These are phyloP conservation scores for Cytospora piceae DNA, from an alignment of 2,329 filamentous ascomycete species.

Conservation along the genomic window DNA sequence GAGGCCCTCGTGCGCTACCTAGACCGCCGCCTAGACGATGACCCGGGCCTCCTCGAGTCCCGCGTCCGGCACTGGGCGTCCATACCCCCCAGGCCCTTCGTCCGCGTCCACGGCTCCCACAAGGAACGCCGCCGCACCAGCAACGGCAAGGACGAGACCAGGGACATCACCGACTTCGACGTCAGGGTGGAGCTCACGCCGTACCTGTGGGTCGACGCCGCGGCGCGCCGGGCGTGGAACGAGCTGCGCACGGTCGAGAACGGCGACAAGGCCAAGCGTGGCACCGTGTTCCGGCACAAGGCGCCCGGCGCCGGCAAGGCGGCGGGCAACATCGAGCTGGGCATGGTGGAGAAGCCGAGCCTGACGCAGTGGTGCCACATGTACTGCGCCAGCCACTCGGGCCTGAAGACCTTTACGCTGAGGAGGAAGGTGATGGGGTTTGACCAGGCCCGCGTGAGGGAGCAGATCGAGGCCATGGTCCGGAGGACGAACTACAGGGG, in stretches of 20 bases:
- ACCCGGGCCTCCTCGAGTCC: slow-evolving; percentile 47
- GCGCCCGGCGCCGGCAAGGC: slow-evolving; percentile 52
- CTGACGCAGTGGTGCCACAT: slow-evolving; percentile 69
- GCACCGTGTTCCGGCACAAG: slow-evolving; percentile 59
- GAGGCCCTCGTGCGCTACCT: slow-evolving; percentile 42
- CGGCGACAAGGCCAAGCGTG: slow-evolving; percentile 65
- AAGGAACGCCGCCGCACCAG: slow-evolving; percentile 46
- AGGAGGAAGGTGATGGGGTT: slow-evolving; percentile 61
- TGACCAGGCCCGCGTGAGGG: slow-evolving; percentile 57
- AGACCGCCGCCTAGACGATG: slow-evolving; percentile 49
- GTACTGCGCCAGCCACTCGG: slow-evolving; percentile 62
- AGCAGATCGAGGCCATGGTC: slow-evolving; percentile 60
- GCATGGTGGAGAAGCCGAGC: slow-evolving; percentile 41
- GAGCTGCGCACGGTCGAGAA: slow-evolving; percentile 58
- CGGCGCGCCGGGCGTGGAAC: slow-evolving; percentile 45
- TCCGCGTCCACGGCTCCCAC: slow-evolving; percentile 59
- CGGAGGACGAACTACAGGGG: slow-evolving; percentile 70
- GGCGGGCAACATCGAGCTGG: slow-evolving; percentile 45
- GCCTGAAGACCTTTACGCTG: slow-evolving; percentile 60
- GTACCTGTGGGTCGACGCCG: slow-evolving; percentile 55
- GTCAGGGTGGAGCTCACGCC: slow-evolving; percentile 62
- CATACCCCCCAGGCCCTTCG: slow-evolving; percentile 56
- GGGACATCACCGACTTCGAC: slow-evolving; percentile 61
- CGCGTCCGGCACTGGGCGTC: slow-evolving; percentile 50
- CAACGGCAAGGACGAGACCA: slow-evolving; percentile 51